phyloP scores from a whole-genome alignment of 2,329 filamentous ascomycete species.

The Canariomyces notabilis region DNA sequence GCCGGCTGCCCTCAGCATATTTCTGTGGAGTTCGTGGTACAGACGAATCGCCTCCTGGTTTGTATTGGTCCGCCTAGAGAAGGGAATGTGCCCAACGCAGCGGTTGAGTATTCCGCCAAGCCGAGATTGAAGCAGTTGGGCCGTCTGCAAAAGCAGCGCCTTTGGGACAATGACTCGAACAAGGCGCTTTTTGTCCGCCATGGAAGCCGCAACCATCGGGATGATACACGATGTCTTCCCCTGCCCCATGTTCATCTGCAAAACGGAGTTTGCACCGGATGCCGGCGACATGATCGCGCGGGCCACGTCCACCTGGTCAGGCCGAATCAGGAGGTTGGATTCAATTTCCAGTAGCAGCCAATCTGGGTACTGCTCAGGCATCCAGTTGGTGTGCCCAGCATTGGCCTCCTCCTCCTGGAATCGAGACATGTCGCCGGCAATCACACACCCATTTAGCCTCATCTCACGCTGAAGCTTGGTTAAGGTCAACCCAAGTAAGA shows the following conservation, averaged over 20 bases:
- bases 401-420: constrained; percentile 41
- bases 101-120: constrained; percentile 52
- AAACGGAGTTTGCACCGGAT: constrained; percentile 50
- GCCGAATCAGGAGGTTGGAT: constrained; percentile 55
- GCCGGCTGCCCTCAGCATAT: constrained; percentile 40
- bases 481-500: constrained; percentile 40
- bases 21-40: constrained; percentile 37
- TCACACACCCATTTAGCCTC: constrained; percentile 35
- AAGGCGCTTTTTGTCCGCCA: constrained; percentile 44
- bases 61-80: constrained; percentile 48
- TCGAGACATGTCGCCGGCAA: constrained; percentile 25
- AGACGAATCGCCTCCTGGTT: constrained; percentile 31
- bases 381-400: constrained; percentile 53
- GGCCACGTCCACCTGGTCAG: constrained; percentile 59
- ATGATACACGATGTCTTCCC: constrained; percentile 56
- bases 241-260: constrained; percentile 66
- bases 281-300: constrained; percentile 51
- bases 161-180: constrained; percentile 53
- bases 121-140: constrained; percentile 49
- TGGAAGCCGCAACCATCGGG: constrained; percentile 44
- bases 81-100: constrained; percentile 51
- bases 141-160: constrained; percentile 52
- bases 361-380: constrained; percentile 48
- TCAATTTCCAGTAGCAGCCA: constrained; percentile 66
- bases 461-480: constrained; percentile 41